Evolutionary conservation across 2,329 filamentous ascomycete species (phyloP).

Genomic region (Talaromyces pinophilus): DNA sequence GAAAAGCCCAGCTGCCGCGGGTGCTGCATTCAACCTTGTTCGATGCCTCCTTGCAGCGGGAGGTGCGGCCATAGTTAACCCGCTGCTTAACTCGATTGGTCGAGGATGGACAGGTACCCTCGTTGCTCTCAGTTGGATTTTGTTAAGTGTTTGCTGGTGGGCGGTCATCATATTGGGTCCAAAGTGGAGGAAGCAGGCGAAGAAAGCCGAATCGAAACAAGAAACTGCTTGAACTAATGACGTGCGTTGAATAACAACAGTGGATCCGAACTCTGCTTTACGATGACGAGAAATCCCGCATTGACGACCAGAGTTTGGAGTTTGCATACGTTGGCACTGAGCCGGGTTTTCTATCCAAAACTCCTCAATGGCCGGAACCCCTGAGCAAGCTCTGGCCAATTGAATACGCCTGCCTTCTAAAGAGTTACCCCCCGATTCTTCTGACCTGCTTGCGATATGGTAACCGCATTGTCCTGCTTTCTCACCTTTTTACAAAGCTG

Average conservation of each 20-base stretch:
- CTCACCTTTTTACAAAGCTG: too few species aligned
- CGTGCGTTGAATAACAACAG: not conserved
- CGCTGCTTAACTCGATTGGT: constrained; percentile 30
- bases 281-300: too few species aligned
- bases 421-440: too few species aligned
- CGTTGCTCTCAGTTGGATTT: constrained; percentile 27
- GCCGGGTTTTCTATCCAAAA: too few species aligned
- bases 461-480: too few species aligned
- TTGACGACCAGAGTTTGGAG: too few species aligned
- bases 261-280: too few species aligned
- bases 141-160: constrained; percentile 28
- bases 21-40: constrained; percentile 48
- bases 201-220: not conserved
- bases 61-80: constrained; percentile 29
- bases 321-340: too few species aligned
- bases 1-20: constrained; percentile 42
- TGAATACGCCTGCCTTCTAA: too few species aligned
- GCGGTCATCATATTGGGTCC: constrained; percentile 26
- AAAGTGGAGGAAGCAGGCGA: constrained; percentile 11
- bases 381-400: too few species aligned
- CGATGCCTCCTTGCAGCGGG: constrained; percentile 48
- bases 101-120: constrained; percentile 31
- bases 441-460: too few species aligned
- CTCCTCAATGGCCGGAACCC: too few species aligned
- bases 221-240: not conserved